A percentile compares a stretch with the other conserved stretches of the same genome.
Conservation (phyloP, 805 yeast species). For the Clavispora asparagi region DNA sequence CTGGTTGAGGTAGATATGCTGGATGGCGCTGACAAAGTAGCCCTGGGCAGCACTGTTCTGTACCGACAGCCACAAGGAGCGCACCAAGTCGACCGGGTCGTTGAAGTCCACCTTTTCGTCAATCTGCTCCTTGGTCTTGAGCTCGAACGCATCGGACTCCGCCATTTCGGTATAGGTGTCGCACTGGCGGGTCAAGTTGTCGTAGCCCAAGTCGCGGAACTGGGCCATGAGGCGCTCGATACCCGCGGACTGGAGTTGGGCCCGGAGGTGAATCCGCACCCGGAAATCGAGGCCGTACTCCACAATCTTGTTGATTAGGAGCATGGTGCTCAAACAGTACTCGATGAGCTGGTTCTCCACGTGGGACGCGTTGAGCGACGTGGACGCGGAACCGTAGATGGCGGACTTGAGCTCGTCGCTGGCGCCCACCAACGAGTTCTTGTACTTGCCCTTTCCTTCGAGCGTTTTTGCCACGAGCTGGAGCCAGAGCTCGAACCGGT, state of each 20-base stretch:
- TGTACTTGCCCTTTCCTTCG: slow-evolving; percentile 76
- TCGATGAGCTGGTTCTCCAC: slow-evolving; percentile 65
- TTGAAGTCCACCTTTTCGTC: slow-evolving; percentile 51
- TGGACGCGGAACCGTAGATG: slow-evolving; percentile 13
- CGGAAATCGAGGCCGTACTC: slow-evolving; percentile 40
- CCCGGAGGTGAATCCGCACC: slow-evolving; percentile 53
- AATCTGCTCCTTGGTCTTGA: slow-evolving; percentile 27
- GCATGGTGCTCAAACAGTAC: slow-evolving; percentile 65
- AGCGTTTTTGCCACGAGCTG: slow-evolving; percentile 58
- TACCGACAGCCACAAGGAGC: slow-evolving; percentile 53
- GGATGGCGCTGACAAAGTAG: slow-evolving; percentile 56
- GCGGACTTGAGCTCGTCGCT: slow-evolving; percentile 63
- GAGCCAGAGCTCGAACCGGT: slow-evolving; percentile 69
- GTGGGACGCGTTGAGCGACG: slow-evolving; percentile 36
- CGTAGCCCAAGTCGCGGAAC: slow-evolving; percentile 41
- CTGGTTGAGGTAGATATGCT: slow-evolving; percentile 57
- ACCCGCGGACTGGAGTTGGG: slow-evolving; percentile 32
- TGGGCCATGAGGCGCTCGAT: slow-evolving; percentile 14
- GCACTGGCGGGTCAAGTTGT: slow-evolving; percentile 61
- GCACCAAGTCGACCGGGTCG: slow-evolving; percentile 66
- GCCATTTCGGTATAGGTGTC: slow-evolving; percentile 53
- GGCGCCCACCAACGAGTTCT: slow-evolving; percentile 91
- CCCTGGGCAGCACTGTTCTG: slow-evolving; percentile 56
- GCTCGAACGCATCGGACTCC: slow-evolving; percentile 50
- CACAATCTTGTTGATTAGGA: slow-evolving; percentile 62